Percentiles rank a stretch among this genome's conserved stretches.
These are phyloP conservation scores for Cercospora sp. DNA, from an alignment of 2,329 filamentous ascomycete species.

Conservation along the genomic window DNA sequence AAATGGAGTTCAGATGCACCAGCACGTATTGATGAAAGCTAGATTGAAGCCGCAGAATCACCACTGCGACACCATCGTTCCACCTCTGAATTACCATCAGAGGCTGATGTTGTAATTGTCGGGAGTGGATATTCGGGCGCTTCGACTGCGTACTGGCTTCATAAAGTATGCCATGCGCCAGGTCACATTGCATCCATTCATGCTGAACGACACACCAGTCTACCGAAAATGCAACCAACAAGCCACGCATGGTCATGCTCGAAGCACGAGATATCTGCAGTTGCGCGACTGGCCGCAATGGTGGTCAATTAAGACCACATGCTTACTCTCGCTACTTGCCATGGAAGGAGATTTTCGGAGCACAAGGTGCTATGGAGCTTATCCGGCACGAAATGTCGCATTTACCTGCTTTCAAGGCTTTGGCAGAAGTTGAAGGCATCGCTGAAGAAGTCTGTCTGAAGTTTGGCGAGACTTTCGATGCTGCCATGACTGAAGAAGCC, in stretches of 20 bases:
- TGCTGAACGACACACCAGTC: constrained; percentile 7
- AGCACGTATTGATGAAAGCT: not conserved
- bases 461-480: constrained; percentile 40
- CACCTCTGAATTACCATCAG: constrained; percentile 29
- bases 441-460: constrained; percentile 36
- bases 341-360: constrained; percentile 36
- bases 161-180: constrained; percentile 26
- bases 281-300: constrained; percentile 26
- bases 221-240: constrained; percentile 18
- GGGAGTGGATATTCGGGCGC: constrained; percentile 53
- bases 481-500: constrained; percentile 39
- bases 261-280: constrained; percentile 29
- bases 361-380: constrained; percentile 35
- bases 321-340: constrained; percentile 38
- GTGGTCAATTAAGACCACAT: constrained; percentile 33
- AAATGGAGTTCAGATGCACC: not conserved
- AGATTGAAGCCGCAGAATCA: constrained; percentile 31
- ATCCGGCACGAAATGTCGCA: constrained; percentile 36
- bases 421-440: constrained; percentile 29
- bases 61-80: constrained; percentile 26
- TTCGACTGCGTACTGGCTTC: constrained; percentile 36
- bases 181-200: not conserved
- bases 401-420: constrained; percentile 28
- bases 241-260: constrained; percentile 26
- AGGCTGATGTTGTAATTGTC: constrained; percentile 52